A percentile compares a stretch with the other conserved stretches of the same genome.
phyloP scores from a whole-genome alignment of 805 yeast genomes.

The Yamadazyma kitorensis region DNA sequence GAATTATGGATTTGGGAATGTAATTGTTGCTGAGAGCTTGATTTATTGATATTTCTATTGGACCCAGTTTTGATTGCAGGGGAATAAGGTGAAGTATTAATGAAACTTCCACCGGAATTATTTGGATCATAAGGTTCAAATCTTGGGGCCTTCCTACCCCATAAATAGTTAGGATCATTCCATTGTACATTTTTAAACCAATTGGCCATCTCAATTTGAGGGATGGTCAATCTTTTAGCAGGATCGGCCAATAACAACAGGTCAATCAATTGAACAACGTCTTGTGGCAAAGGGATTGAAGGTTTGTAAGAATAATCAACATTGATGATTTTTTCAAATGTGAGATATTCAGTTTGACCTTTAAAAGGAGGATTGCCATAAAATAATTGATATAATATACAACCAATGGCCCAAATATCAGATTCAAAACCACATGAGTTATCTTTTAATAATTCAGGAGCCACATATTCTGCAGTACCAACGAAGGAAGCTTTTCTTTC shows the following conservation, averaged over 20 bases:
- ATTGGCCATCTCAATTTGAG: constrained; percentile 28
- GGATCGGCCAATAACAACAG: constrained; percentile 32
- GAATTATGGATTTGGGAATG: constrained; percentile 36
- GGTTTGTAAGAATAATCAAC: constrained; percentile 57
- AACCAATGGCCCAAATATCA: constrained; percentile 94
- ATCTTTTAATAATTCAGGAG: constrained; percentile 80
- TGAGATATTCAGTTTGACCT: constrained; percentile 78
- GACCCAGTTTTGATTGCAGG: constrained; percentile 35
- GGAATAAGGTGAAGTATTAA: constrained; percentile 11
- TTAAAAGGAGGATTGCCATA: constrained; percentile 88
- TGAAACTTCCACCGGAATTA: constrained; percentile 1
- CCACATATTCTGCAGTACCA: constrained; percentile 84
- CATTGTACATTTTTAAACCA: constrained; percentile 42
- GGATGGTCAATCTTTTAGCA: constrained; percentile 25
- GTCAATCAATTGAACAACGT: constrained; percentile 31
- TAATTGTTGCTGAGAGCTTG: constrained; percentile 36
- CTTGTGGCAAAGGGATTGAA: constrained; percentile 24
- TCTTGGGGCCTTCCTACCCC: constrained; percentile 34
- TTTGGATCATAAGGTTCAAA: constrained; percentile 24
- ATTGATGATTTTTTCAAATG: constrained; percentile 83
- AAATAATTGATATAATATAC: constrained; percentile 79
- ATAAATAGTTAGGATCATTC: constrained; percentile 38
- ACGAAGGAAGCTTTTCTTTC: constrained; percentile 69
- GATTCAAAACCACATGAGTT: constrained; percentile 81
- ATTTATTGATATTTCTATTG: constrained; percentile 34